A percentile compares a stretch with the other conserved stretches of the same genome.
Evolutionary conservation across 345 rosid species (phyloP).

Genomic region (Nephelium lappaceum): DNA sequence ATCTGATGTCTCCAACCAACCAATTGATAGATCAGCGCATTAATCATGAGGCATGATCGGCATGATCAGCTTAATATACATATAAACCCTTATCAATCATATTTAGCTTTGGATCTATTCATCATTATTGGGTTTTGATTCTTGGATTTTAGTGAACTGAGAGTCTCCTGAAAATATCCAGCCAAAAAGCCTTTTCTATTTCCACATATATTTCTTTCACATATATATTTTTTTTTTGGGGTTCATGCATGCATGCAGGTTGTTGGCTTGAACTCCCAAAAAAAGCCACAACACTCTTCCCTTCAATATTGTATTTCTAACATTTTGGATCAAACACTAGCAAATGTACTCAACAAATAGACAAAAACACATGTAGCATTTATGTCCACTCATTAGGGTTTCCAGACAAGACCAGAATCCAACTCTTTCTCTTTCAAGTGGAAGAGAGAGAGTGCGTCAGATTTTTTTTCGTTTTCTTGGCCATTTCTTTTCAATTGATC

Average conservation of each 20-base stretch:
- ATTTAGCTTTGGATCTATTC: slow-evolving; percentile 18
- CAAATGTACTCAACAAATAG: background rate
- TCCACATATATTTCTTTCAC: too few relatives aligned
- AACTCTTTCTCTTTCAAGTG: background rate
- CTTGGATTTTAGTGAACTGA: slow-evolving; percentile 13
- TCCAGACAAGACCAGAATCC: slow-evolving; percentile 20
- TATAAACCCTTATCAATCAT: slow-evolving; percentile 10
- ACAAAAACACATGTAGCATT: background rate
- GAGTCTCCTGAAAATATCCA: background rate
- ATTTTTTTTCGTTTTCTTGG: background rate
- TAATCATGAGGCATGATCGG: slow-evolving; percentile 20
- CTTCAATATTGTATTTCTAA: background rate
- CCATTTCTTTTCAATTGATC: background rate
- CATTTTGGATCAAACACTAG: background rate
- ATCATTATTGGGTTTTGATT: slow-evolving; percentile 24
- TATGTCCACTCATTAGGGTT: slow-evolving; percentile 8
- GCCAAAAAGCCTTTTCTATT: background rate
- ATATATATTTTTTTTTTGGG: background rate
- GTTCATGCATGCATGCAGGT: slow-evolving; percentile 9
- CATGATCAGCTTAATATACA: slow-evolving; percentile 11
- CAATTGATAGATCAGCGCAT: slow-evolving; percentile 7
- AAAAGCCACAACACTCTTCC: slow-evolving; percentile 9
- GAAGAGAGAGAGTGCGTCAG: background rate
- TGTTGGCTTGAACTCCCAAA: slow-evolving; percentile 2
- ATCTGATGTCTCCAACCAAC: slow-evolving; percentile 19